Percentiles rank a stretch among this genome's conserved stretches.
Evolutionary conservation across 192 early-diverging fungal genomes (phyloP).

Genomic region (Podila epigama): DNA sequence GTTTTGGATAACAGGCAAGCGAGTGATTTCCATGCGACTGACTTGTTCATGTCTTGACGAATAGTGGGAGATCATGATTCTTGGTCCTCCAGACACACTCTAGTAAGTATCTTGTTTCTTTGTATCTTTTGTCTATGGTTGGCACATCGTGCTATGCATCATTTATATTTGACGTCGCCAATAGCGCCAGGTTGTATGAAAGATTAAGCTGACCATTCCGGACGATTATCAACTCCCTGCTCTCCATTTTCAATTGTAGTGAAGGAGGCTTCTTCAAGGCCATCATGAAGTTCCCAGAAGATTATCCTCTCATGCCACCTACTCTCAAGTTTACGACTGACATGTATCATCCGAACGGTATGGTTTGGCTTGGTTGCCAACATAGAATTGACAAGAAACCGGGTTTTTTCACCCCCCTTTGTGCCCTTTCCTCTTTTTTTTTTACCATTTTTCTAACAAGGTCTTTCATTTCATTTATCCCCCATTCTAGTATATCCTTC

Average conservation of each 20-base stretch:
- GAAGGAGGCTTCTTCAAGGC: slow-evolving; percentile 97
- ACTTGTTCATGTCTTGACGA: slow-evolving; percentile 1
- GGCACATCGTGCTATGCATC: too few relatives aligned
- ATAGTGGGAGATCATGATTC: slow-evolving; percentile 90
- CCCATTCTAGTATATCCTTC: slow-evolving; percentile 80
- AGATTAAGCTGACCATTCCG: too few relatives aligned
- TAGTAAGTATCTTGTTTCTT: slow-evolving; percentile 65
- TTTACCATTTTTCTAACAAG: too few relatives aligned
- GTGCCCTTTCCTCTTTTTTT: too few relatives aligned
- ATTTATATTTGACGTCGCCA: background rate
- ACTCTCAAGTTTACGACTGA: slow-evolving; percentile 83
- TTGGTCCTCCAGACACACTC: slow-evolving; percentile 86
- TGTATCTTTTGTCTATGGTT: background rate
- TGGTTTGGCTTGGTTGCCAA: background rate
- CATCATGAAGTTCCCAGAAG: slow-evolving; percentile 68
- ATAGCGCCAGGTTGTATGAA: too few relatives aligned
- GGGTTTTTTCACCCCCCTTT: too few relatives aligned
- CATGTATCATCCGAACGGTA: slow-evolving; percentile 96
- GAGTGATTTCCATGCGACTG: background rate
- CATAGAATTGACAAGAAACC: background rate
- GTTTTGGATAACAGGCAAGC: background rate
- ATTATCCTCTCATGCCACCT: slow-evolving; percentile 91
- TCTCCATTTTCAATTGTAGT: slow-evolving; percentile 47
- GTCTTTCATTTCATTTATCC: background rate
- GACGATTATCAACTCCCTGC: background rate